Percentiles rank a stretch among this genome's conserved stretches.
phyloP scores from a whole-genome alignment of 2,329 filamentous ascomycete genomes.

The Pyrenophora teres region DNA sequence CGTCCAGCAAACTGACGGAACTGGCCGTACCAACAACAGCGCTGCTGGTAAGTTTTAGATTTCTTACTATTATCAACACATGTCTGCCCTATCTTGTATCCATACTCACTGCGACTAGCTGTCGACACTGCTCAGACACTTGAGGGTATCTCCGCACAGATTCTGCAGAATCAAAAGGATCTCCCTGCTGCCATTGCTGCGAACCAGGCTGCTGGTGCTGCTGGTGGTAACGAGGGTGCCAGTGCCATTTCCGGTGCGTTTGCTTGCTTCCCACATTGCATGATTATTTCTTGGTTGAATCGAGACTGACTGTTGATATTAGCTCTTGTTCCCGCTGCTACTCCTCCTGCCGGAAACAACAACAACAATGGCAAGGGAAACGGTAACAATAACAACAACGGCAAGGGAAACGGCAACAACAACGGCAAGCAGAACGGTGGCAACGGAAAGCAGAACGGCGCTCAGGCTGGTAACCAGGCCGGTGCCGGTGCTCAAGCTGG shows the following conservation, averaged over 20 bases:
- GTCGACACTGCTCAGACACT: slow-evolving; percentile 56
- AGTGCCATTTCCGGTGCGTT: slow-evolving; percentile 50
- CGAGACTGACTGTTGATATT: slow-evolving; percentile 9
- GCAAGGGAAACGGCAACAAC: slow-evolving; percentile 11
- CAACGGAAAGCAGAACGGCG: slow-evolving; percentile 2
- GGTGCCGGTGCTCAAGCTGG: too few species aligned
- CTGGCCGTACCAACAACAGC: slow-evolving; percentile 29
- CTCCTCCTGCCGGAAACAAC: slow-evolving; percentile 15
- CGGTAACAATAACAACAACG: slow-evolving; percentile 8
- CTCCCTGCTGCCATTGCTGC: slow-evolving; percentile 54
- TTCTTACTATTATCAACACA: neutral
- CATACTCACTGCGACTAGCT: slow-evolving; percentile 34
- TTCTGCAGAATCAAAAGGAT: slow-evolving; percentile 58
- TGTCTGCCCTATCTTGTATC: slow-evolving; percentile 13
- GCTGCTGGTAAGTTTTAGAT: slow-evolving; percentile 35
- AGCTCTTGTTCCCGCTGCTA: slow-evolving; percentile 26
- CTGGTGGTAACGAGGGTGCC: slow-evolving; percentile 43
- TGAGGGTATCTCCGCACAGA: slow-evolving; percentile 54
- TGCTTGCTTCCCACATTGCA: slow-evolving; percentile 1
- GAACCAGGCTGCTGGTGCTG: slow-evolving; percentile 52
- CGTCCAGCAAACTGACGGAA: slow-evolving; percentile 59
- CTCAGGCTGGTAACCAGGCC: neutral
- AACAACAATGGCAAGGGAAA: slow-evolving; percentile 4
- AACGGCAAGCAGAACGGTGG: slow-evolving; percentile 9
- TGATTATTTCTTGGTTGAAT: slow-evolving; percentile 17